Conservation (phyloP, 2,329 filamentous ascomycete genomes). For the Hymenoscyphus salicellus region DNA sequence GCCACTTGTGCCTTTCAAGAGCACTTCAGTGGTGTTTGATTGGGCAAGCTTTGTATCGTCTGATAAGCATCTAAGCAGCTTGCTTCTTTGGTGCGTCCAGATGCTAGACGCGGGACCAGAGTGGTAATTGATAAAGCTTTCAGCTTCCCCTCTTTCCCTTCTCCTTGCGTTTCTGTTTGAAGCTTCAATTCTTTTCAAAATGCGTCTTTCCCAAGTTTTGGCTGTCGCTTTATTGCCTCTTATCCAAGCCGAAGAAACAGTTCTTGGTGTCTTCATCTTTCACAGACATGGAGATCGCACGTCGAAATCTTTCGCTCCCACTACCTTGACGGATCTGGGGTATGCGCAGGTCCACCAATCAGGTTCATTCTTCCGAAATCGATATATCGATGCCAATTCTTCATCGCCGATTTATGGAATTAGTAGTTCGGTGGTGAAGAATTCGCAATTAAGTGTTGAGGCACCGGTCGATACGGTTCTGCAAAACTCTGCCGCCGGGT, state of each 20-base stretch:
- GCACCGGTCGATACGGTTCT: constrained; percentile 75
- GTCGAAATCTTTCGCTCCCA: constrained; percentile 68
- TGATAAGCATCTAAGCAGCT: not conserved
- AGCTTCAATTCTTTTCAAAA: not conserved
- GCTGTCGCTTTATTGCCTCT: constrained; percentile 32
- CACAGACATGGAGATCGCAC: constrained; percentile 88
- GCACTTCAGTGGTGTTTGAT: not conserved
- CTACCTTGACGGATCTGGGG: constrained; percentile 74
- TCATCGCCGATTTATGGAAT: constrained; percentile 62
- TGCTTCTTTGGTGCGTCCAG: not conserved
- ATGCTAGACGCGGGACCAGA: not conserved
- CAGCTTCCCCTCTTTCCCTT: not conserved
- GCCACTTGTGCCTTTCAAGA: not conserved
- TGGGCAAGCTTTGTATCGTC: not conserved
- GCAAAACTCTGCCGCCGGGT: constrained; percentile 74
- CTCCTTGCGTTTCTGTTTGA: not conserved
- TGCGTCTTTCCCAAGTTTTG: not conserved
- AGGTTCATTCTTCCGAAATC: constrained; percentile 71
- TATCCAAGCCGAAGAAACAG: constrained; percentile 33
- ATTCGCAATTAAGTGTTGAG: constrained; percentile 68
- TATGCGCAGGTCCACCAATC: constrained; percentile 71
- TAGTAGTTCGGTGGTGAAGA: constrained; percentile 61
- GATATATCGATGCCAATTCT: constrained; percentile 66
- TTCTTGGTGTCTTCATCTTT: constrained; percentile 79
- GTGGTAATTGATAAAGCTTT: not conserved